Base-by-base conservation (phyloP, 805 yeast species). In the Jamesozyma jinghongensis region DNA sequence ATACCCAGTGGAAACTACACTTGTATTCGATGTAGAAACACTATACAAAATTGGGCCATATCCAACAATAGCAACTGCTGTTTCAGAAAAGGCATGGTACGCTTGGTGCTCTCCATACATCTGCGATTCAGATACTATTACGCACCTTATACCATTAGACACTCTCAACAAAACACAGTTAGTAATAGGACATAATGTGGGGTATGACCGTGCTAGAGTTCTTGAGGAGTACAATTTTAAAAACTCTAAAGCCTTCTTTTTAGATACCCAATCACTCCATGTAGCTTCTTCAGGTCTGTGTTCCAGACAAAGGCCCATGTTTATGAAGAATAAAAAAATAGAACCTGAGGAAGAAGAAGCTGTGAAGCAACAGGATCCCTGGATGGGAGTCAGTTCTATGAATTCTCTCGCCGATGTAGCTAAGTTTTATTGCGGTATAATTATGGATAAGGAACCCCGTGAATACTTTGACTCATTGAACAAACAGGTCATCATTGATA, bases 261-360 rank as follows among this genome's bases (percentile, higher is more conserved):
- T 94, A 43, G 99, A 92, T 60, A 88, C 95, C 1, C 84, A 90
- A 87, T 81, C 97, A 1, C 64, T 92, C 16, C 99, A 92, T 61
- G 77, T 88, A 27, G 94, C 97, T 1, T 75, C 79, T 0, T 77
- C 81, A 38, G 99, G 99, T 0, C 81, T 92, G 74, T 85, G 96
- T 58, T 85, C 97, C 2, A 78, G 85, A 51, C 98, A 92, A 55
- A 63, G 97, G 45, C 81, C 86, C 0, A 69, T 73, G 14, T 92
- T 92, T 84, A 59, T 74, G 50, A 77, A 74, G 44, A 78, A 73
- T 50, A 69, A 65, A 32, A 79, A 61, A 35, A 46, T 50, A 10
- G 38, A 31, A 5, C 50, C 44, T 7, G 44, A 47, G 26, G 47
- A 48, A 18, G 51, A 44, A 43, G 13, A 28, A 5, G n/a, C 8